Percentiles rank a stretch among this genome's conserved stretches.
Evolutionary conservation across 768 basidiomycete species (phyloP).

Genomic region (Cystobasidium tubakii): DNA sequence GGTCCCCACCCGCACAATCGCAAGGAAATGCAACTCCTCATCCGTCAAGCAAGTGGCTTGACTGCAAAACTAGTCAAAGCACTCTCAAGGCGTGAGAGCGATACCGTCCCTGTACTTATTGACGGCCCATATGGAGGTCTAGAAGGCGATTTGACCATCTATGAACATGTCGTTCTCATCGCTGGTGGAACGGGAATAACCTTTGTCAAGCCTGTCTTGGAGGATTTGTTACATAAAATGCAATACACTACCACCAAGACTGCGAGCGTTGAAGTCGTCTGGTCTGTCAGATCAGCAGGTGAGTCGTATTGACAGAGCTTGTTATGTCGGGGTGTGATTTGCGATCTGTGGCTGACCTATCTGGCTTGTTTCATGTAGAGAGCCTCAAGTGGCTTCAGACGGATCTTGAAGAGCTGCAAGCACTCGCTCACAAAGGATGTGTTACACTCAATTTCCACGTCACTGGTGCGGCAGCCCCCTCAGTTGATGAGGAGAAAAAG

Average conservation of each 20-base stretch:
- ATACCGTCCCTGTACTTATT: conserved; percentile 42
- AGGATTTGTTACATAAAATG: conserved; percentile 5
- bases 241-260: neutral
- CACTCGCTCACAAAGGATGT: neutral
- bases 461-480: neutral
- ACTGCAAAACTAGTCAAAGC: conserved; percentile 14
- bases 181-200: conserved; percentile 43
- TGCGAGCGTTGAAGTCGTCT: conserved; percentile 7
- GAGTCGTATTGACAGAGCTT: neutral
- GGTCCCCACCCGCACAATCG: conserved; percentile 35
- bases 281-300: conserved; percentile 26
- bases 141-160: conserved; percentile 36
- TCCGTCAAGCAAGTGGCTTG: conserved; percentile 25
- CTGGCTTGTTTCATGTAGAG: too few relatives aligned
- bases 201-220: conserved; percentile 29
- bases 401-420: neutral
- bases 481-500: neutral
- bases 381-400: conserved; percentile 15
- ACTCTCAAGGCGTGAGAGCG: neutral
- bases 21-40: conserved; percentile 32
- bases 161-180: conserved; percentile 40
- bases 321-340: too few relatives aligned
- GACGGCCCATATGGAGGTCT: conserved; percentile 45
- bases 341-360: too few relatives aligned
- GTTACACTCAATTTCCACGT: conserved; percentile 8